Conservation (phyloP, 352 stramenopile species). For the Phytopythium helicoides region DNA sequence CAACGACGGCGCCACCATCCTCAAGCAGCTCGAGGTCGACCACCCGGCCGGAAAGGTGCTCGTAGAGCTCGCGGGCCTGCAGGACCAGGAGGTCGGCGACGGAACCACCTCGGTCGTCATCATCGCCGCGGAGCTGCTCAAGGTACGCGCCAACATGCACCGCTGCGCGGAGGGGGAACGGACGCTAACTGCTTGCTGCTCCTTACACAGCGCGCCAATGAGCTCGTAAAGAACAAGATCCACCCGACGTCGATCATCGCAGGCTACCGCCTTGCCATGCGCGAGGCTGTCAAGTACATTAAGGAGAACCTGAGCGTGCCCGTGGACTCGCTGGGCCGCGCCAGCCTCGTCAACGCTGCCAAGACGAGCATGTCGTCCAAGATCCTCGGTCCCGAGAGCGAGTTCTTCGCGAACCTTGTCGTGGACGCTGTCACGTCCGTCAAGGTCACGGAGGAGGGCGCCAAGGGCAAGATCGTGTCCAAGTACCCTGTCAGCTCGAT, state of each 20-base stretch:
- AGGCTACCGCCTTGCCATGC: conserved; percentile 98
- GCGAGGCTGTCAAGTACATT: conserved; percentile 98
- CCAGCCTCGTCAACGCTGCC: conserved; percentile 96
- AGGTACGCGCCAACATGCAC: conserved; percentile 30
- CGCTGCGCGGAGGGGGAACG: conserved; percentile 1
- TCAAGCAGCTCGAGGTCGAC: conserved; percentile 99
- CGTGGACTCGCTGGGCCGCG: conserved; percentile 91
- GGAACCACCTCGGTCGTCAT: conserved; percentile 99
- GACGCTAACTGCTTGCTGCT: no score
- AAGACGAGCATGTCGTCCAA: conserved; percentile 99
- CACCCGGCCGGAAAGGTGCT: conserved; percentile 99
- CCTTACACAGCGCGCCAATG: conserved; percentile 87
- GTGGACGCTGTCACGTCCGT: conserved; percentile 97
- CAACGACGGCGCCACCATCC: conserved; percentile 99
- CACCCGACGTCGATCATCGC: conserved; percentile 99
- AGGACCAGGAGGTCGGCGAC: conserved; percentile 99
- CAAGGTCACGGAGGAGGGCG: conserved; percentile 88
- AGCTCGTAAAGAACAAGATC: conserved; percentile 98
- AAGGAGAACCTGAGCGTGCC: conserved; percentile 98
- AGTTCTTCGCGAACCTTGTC: conserved; percentile 98
- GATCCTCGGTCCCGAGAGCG: conserved; percentile 97
- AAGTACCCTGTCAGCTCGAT: conserved; percentile 98
- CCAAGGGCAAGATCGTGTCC: conserved; percentile 77
- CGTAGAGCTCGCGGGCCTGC: conserved; percentile 96
- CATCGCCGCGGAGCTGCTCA: conserved; percentile 97